Percentiles rank a stretch among this genome's conserved stretches.
Conservation (phyloP, 73 alveolate genomes). For the Symbiodinium pilosum region DNA sequence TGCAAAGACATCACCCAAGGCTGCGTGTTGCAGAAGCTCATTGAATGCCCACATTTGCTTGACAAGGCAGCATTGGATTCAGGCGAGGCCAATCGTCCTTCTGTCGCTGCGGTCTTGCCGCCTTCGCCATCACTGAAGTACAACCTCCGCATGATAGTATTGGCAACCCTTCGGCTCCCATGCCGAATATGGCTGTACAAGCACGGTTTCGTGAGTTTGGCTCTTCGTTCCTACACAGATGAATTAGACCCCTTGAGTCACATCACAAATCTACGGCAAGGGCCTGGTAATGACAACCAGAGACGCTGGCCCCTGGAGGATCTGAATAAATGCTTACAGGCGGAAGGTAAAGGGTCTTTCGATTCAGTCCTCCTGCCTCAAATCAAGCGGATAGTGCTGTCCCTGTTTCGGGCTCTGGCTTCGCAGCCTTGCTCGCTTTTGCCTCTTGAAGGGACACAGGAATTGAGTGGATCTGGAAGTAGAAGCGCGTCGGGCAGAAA, state of each 20-base stretch:
- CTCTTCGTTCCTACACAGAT: constrained; percentile 46
- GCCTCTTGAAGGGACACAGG: background rate
- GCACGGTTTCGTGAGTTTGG: constrained; percentile 77
- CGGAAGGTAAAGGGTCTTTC: background rate
- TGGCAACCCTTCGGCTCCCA: constrained; percentile 68
- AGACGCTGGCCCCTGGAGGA: constrained; percentile 75
- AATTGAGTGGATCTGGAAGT: background rate
- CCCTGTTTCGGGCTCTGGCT: constrained; percentile 30
- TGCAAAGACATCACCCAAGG: constrained; percentile 26
- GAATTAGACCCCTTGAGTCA: constrained; percentile 41
- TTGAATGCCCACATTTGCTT: constrained; percentile 48
- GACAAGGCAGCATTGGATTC: background rate
- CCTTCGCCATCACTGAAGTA: constrained; percentile 1
- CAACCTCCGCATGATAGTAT: constrained; percentile 67
- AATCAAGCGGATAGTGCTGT: background rate
- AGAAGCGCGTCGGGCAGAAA: constrained; percentile 72
- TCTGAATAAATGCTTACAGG: background rate
- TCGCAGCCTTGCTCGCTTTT: background rate
- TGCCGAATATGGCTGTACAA: constrained; percentile 76
- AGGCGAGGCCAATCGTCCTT: background rate
- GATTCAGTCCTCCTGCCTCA: constrained; percentile 34
- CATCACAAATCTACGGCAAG: constrained; percentile 74
- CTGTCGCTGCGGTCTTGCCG: background rate
- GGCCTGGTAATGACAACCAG: constrained; percentile 35
- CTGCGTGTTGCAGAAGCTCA: constrained; percentile 55